Evolutionary conservation across 306 rosid species (phyloP).

Genomic region (Quercus parvula): DNA sequence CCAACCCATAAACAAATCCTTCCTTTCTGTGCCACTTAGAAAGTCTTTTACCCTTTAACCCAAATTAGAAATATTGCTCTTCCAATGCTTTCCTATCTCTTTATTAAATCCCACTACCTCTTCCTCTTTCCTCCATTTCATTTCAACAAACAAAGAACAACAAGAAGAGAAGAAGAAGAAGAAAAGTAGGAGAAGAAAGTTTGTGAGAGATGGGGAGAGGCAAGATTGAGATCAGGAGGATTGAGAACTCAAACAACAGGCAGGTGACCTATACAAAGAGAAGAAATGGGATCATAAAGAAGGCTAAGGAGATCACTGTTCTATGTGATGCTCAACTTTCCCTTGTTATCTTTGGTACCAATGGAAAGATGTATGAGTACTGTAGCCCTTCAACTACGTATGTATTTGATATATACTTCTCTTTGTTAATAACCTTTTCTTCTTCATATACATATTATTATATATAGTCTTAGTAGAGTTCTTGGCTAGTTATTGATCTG

Average conservation of each 20-base stretch:
- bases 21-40: slow-evolving; percentile 49
- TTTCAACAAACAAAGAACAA: slow-evolving; percentile 1
- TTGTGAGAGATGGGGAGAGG: slow-evolving; percentile 76
- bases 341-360: slow-evolving; percentile 52
- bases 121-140: slow-evolving; percentile 20
- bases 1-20: slow-evolving; percentile 53
- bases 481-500: background rate
- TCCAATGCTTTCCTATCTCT: slow-evolving; percentile 25
- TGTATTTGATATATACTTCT: background rate
- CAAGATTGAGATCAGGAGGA: slow-evolving; percentile 94
- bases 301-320: slow-evolving; percentile 78
- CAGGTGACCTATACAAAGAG: slow-evolving; percentile 89
- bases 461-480: too few species aligned
- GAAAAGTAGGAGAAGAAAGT: background rate
- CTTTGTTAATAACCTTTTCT: background rate
- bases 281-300: slow-evolving; percentile 74
- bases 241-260: slow-evolving; percentile 85
- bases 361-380: slow-evolving; percentile 71
- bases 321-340: slow-evolving; percentile 86
- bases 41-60: slow-evolving; percentile 62
- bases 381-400: slow-evolving; percentile 75
- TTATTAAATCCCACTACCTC: background rate
- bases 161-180: background rate
- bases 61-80: slow-evolving; percentile 41
- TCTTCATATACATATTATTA: background rate